Base-by-base conservation (phyloP, 2,329 filamentous ascomycete species). In the Tolypocladium tropicale region DNA sequence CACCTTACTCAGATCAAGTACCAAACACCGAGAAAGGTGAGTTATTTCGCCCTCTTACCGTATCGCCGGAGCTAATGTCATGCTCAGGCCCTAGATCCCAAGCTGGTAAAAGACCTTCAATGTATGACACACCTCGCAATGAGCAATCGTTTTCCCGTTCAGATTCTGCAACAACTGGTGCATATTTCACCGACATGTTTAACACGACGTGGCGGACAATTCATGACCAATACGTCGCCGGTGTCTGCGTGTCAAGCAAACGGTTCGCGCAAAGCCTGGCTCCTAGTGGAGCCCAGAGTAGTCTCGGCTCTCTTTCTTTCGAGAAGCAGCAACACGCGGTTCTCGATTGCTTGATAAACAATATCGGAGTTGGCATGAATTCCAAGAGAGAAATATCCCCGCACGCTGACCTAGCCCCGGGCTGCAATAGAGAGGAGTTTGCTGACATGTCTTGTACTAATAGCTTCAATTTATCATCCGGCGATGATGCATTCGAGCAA, bases 401-500 rank as follows among this genome's bases (percentile, higher is more conserved):
- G 7, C 43, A 21, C 32, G 55, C 43, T 21, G 36, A 34, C 18
- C 4, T 4, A 21, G 18, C 23, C 28, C 32, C 23, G 9, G 21
- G 39, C 30, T 3, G 28, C 14, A 14, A 30, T 28, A 30, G 33
- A 28, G 30, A 53, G 50, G 37, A 52, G 14, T 36, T 53, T 62
- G 67, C 72, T 76, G 59, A 78, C 70, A 61, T 60, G 57, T 50
- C 48, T 61, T 57, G 55, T 57, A 61, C 61, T 43, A 58, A 63
- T 70, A 85, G 81, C 69, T 84, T 84, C 64, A 74, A 70, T 52
- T 76, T 83, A 56, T 65, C 74, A 37, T 60, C 74, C 56, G 70
- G 76, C 57, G 70, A 76, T 56, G 73, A 77, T 43, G 70, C 71
- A 0, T 74, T 76, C 54, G 61, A 64, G 12, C 62, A 63, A 34